These are phyloP conservation scores for Aspergillus arachidicola DNA, from an alignment of 2,329 filamentous ascomycete species.

Conservation along the genomic window DNA sequence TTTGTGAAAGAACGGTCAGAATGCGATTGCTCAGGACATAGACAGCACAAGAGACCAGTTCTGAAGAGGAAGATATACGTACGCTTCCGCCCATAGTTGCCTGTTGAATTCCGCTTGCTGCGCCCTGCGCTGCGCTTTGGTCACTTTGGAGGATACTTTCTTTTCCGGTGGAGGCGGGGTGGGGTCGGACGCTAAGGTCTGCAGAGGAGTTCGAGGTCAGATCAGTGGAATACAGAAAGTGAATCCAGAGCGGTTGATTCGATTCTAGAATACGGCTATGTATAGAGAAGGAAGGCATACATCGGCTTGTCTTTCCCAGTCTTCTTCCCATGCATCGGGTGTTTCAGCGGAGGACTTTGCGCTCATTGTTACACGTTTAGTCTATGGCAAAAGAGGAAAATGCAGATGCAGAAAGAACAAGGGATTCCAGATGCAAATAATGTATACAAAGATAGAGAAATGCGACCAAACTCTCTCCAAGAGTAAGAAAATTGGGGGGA, in stretches of 20 bases:
- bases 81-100: conserved; percentile 89
- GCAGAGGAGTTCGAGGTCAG: conserved; percentile 13
- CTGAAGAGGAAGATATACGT: conserved; percentile 27
- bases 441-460: neutral
- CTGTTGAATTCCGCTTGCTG: conserved; percentile 82
- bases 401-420: neutral
- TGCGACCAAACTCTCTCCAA: neutral
- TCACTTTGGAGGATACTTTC: conserved; percentile 57
- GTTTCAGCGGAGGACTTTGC: conserved; percentile 54
- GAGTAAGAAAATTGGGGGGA: neutral
- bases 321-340: conserved; percentile 86
- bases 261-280: neutral
- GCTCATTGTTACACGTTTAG: conserved; percentile 33
- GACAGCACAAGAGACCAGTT: neutral
- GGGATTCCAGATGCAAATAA: neutral
- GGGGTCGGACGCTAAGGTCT: conserved; percentile 44
- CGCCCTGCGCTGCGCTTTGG: conserved; percentile 75
- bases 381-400: neutral
- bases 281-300: conserved; percentile 42
- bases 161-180: conserved; percentile 45
- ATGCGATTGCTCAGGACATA: neutral
- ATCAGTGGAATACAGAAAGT: neutral
- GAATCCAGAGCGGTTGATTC: no score
- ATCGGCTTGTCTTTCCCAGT: conserved; percentile 83
- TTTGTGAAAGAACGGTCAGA: conserved; percentile 12